A percentile compares a stretch with the other conserved stretches of the same genome.
Conservation (phyloP, 2,329 filamentous ascomycete species). For the Talaromyces sp. region DNA sequence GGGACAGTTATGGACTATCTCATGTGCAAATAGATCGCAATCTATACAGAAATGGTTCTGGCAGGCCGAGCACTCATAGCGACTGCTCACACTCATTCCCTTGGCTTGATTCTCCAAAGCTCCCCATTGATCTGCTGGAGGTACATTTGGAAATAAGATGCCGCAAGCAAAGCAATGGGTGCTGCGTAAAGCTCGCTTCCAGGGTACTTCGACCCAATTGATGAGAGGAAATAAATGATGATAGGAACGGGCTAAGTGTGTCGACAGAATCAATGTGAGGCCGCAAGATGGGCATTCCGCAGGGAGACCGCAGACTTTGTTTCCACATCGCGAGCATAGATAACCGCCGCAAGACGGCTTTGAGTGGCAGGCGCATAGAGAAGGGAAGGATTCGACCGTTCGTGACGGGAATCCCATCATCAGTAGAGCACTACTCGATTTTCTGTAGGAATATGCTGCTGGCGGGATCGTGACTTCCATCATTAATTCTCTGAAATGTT, state of each 20-base stretch:
- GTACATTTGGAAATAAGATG: slow-evolving; percentile 60
- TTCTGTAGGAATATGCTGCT: slow-evolving; percentile 63
- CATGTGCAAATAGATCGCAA: slow-evolving; percentile 92
- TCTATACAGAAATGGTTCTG: slow-evolving; percentile 93
- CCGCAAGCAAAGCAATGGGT: slow-evolving; percentile 75
- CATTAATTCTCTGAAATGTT: slow-evolving; percentile 84
- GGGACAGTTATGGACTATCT: slow-evolving; percentile 92
- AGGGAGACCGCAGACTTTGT: slow-evolving; percentile 85
- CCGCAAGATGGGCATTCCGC: slow-evolving; percentile 88
- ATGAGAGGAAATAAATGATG: slow-evolving; percentile 86
- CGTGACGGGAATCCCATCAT: slow-evolving; percentile 98
- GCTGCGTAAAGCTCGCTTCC: slow-evolving; percentile 63
- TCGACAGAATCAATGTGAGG: slow-evolving; percentile 88
- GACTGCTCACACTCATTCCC: slow-evolving; percentile 75
- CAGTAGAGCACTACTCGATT: slow-evolving; percentile 57
- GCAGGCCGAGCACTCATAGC: slow-evolving; percentile 89
- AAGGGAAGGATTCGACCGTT: slow-evolving; percentile 66
- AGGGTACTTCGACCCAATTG: slow-evolving; percentile 88
- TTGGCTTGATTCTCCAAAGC: slow-evolving; percentile 44
- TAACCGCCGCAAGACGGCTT: slow-evolving; percentile 80
- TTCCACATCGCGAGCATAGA: slow-evolving; percentile 79
- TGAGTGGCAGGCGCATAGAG: slow-evolving; percentile 88
- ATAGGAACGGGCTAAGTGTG: slow-evolving; percentile 87
- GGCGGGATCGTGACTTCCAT: slow-evolving; percentile 86
- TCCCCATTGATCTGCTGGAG: slow-evolving; percentile 37